Conservation (phyloP, 768 basidiomycete genomes). For the Auriscalpium orientale region DNA sequence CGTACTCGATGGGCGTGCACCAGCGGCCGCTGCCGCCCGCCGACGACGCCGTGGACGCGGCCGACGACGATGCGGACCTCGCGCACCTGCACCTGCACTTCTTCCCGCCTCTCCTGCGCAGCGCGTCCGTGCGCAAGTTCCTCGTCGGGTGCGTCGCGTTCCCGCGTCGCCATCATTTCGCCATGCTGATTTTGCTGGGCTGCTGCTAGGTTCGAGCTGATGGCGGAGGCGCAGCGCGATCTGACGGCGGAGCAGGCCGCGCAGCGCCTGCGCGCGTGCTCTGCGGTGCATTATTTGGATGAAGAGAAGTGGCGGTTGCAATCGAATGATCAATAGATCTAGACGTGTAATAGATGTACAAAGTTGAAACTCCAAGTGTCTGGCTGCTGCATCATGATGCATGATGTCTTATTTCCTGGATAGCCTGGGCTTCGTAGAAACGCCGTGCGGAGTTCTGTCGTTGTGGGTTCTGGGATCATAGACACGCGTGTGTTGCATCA, state of each 20-base stretch:
- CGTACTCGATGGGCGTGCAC: slow-evolving; percentile 93
- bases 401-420: too few species aligned
- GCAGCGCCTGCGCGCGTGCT: slow-evolving; percentile 42
- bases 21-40: slow-evolving; percentile 59
- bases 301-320: background rate
- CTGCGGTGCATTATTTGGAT: slow-evolving; percentile 54
- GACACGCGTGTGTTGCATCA: too few species aligned
- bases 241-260: slow-evolving; percentile 88
- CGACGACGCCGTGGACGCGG: slow-evolving; percentile 24
- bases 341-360: background rate
- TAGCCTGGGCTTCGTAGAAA: too few species aligned
- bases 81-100: slow-evolving; percentile 88
- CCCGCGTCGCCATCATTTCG: background rate
- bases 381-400: too few species aligned
- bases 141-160: slow-evolving; percentile 65
- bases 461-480: too few species aligned
- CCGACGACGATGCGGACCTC: slow-evolving; percentile 36
- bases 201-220: slow-evolving; percentile 66
- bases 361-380: too few species aligned
- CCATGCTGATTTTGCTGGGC: background rate
- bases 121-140: slow-evolving; percentile 80
- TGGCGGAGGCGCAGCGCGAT: slow-evolving; percentile 88
- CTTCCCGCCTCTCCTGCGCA: slow-evolving; percentile 75
- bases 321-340: background rate
- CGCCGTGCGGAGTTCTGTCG: too few species aligned